phyloP scores from a whole-genome alignment of 305 asterid species.

The Salvia sclarea region DNA sequence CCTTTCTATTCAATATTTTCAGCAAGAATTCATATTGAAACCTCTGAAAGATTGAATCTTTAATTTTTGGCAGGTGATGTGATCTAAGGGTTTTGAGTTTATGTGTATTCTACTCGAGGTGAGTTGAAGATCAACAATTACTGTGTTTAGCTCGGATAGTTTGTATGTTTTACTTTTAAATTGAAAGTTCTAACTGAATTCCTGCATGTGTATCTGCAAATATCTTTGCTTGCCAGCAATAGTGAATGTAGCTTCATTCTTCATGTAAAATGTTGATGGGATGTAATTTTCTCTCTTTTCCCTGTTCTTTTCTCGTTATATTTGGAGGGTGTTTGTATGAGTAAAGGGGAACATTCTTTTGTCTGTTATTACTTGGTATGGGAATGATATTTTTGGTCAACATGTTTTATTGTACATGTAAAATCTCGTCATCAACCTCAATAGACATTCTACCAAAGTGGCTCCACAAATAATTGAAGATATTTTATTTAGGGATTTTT shows the following conservation, averaged over 20 bases:
- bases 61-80: slow-evolving; percentile 18
- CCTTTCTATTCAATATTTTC: not conserved
- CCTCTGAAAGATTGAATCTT: slow-evolving; percentile 29
- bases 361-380: not conserved
- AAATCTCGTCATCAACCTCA: slow-evolving; percentile 7
- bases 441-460: slow-evolving; percentile 1
- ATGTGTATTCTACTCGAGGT: slow-evolving; percentile 11
- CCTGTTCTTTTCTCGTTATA: not conserved
- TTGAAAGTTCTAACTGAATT: not conserved
- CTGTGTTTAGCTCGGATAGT: not conserved
- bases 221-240: not conserved
- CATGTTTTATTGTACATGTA: not conserved
- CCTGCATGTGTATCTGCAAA: not conserved
- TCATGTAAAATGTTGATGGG: not conserved
- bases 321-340: not conserved
- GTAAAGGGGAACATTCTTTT: not conserved
- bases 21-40: slow-evolving; percentile 23
- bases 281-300: not conserved
- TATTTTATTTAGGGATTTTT: not conserved
- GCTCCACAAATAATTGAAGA: not conserved
- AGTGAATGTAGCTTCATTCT: not conserved
- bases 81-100: slow-evolving; percentile 3
- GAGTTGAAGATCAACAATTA: slow-evolving; percentile 4
- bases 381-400: not conserved
- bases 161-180: not conserved